Percentiles rank a stretch among this genome's conserved stretches.
Evolutionary conservation across 148 eudicot genomes (phyloP).

Genomic region (Rhododendron ferrugineum): DNA sequence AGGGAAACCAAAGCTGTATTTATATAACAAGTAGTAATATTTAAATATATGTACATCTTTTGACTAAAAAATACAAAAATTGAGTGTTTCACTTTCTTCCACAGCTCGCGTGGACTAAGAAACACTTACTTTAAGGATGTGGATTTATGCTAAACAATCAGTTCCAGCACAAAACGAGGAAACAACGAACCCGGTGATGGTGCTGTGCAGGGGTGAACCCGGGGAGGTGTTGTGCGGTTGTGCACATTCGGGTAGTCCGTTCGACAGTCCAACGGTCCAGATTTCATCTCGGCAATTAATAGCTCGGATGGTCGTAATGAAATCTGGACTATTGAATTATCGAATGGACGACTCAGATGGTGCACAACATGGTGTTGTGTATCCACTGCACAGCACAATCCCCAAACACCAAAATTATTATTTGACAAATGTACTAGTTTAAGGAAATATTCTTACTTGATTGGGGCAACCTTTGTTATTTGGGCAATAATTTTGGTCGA

Average conservation of each 20-base stretch:
- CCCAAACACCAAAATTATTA: not conserved
- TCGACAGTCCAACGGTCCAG: too few species aligned
- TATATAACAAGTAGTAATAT: not conserved
- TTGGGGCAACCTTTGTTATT: constrained; percentile 20
- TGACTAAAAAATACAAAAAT: not conserved
- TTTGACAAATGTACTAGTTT: not conserved
- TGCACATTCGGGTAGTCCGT: too few species aligned
- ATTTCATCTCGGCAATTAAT: too few species aligned
- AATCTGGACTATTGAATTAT: too few species aligned
- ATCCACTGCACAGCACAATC: too few species aligned
- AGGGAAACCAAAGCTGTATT: not conserved
- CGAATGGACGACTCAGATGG: too few species aligned
- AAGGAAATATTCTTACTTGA: constrained; percentile 5
- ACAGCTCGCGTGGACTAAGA: not conserved
- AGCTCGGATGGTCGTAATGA: too few species aligned
- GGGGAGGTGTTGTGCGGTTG: too few species aligned
- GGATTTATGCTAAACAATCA: not conserved
- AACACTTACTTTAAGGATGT: not conserved
- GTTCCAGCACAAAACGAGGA: not conserved
- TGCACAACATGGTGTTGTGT: too few species aligned
- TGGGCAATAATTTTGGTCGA: constrained; percentile 56
- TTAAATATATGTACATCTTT: not conserved
- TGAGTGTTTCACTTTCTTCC: not conserved
- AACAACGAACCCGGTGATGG: not conserved
- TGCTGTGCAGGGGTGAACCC: too few species aligned